Conservation (phyloP, 31 red algal genomes). For the Endocladia muricata region DNA sequence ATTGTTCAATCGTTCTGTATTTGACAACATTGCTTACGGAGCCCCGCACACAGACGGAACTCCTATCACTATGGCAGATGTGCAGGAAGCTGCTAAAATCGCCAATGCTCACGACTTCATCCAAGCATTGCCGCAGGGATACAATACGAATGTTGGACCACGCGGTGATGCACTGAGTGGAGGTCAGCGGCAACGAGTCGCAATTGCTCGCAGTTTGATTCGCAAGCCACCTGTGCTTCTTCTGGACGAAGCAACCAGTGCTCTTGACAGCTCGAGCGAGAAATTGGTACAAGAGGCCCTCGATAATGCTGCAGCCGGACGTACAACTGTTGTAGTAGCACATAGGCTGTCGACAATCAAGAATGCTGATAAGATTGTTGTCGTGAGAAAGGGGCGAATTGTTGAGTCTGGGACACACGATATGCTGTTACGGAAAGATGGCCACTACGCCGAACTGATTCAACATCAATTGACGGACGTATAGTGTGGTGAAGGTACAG, state of each 20-base stretch:
- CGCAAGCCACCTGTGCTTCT: slow-evolving; percentile 66
- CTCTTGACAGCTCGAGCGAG: slow-evolving; percentile 86
- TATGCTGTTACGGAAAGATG: slow-evolving; percentile 59
- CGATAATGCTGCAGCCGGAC: slow-evolving; percentile 43
- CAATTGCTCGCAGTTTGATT: slow-evolving; percentile 87
- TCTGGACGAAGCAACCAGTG: slow-evolving; percentile 91
- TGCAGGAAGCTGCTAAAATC: slow-evolving; percentile 69
- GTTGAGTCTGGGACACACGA: slow-evolving; percentile 87
- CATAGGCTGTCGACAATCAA: slow-evolving; percentile 88
- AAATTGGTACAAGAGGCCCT: slow-evolving; percentile 83
- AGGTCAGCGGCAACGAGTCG: slow-evolving; percentile 93
- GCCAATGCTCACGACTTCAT: slow-evolving; percentile 94
- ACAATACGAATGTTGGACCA: slow-evolving; percentile 82
- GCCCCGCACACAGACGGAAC: slow-evolving; percentile 66
- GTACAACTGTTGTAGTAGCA: slow-evolving; percentile 90
- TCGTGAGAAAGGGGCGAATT: slow-evolving; percentile 72
- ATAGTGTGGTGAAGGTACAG: not conserved
- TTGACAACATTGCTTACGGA: slow-evolving; percentile 93
- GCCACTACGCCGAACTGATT: slow-evolving; percentile 59
- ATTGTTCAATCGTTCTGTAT: slow-evolving; percentile 84
- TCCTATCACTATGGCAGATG: slow-evolving; percentile 53
- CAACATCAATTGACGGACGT: slow-evolving; percentile 60
- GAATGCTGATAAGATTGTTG: slow-evolving; percentile 78
- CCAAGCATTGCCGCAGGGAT: slow-evolving; percentile 65
- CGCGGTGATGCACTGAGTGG: slow-evolving; percentile 81